Evolutionary conservation across 805 yeast species (phyloP).

Genomic region (Monosporozyma solicola): DNA sequence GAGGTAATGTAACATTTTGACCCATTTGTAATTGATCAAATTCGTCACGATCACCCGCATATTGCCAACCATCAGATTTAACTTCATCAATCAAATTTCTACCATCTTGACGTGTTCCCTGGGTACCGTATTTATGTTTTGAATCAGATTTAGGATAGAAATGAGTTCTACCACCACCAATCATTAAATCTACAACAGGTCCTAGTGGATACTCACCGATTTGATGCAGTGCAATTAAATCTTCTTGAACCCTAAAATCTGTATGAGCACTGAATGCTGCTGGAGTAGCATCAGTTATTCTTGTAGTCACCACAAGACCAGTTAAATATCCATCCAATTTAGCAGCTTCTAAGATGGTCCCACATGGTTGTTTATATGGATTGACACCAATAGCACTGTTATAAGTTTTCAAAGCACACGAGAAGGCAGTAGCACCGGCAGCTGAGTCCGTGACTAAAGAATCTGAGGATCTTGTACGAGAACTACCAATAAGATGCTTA

Average conservation of each 20-base stretch:
- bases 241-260: constrained; percentile 67
- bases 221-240: constrained; percentile 79
- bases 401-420: constrained; percentile 75
- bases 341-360: constrained; percentile 81
- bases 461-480: constrained; percentile 70
- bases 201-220: constrained; percentile 77
- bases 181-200: constrained; percentile 67
- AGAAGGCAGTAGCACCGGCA: constrained; percentile 93
- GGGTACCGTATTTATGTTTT: constrained; percentile 22
- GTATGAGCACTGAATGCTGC: constrained; percentile 83
- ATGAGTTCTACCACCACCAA: constrained; percentile 89
- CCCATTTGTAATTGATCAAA: constrained; percentile 55
- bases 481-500: constrained; percentile 65
- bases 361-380: constrained; percentile 63
- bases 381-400: constrained; percentile 90
- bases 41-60: constrained; percentile 46
- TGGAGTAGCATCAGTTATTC: constrained; percentile 92
- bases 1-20: constrained; percentile 59
- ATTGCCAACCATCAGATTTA: constrained; percentile 54
- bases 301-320: constrained; percentile 86
- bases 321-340: constrained; percentile 73
- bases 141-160: constrained; percentile 43
- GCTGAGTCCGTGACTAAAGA: constrained; percentile 90
- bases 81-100: constrained; percentile 54
- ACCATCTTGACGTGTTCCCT: constrained; percentile 62